A percentile compares a stretch with the other conserved stretches of the same genome.
These are phyloP conservation scores for Zasmidium citrigriseum DNA, from an alignment of 2,329 filamentous ascomycete species.

Conservation along the genomic window DNA sequence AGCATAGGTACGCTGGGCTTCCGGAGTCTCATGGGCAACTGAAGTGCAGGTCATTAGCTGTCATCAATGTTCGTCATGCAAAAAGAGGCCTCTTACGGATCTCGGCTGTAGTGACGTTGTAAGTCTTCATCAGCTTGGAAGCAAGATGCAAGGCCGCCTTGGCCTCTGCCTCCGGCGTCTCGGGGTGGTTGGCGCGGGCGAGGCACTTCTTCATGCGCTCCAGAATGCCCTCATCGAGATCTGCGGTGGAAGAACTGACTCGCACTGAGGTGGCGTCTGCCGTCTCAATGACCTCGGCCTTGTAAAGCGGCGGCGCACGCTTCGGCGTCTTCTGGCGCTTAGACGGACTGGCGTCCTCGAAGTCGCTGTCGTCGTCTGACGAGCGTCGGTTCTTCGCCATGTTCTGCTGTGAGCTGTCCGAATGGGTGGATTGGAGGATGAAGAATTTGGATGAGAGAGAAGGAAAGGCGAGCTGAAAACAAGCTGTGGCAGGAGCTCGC, in stretches of 20 bases:
- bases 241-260: not conserved
- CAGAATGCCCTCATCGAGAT: constrained; percentile 11
- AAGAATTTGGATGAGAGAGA: too few relatives aligned
- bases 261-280: constrained; percentile 11
- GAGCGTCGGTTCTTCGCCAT: not conserved
- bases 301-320: constrained; percentile 4
- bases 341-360: not conserved
- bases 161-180: constrained; percentile 11
- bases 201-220: constrained; percentile 20
- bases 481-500: too few relatives aligned
- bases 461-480: too few relatives aligned
- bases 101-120: constrained; percentile 21
- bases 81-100: too few relatives aligned
- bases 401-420: not conserved
- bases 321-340: not conserved
- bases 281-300: constrained; percentile 4
- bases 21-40: constrained; percentile 11
- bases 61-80: too few relatives aligned
- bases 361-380: not conserved
- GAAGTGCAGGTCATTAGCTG: too few relatives aligned
- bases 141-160: constrained; percentile 14
- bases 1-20: constrained; percentile 7
- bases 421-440: too few relatives aligned
- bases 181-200: constrained; percentile 1
- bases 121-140: constrained; percentile 10